A percentile compares a stretch with the other conserved stretches of the same genome.
Conservation (phyloP, 768 basidiomycete species). For the Suillus subaureus region DNA sequence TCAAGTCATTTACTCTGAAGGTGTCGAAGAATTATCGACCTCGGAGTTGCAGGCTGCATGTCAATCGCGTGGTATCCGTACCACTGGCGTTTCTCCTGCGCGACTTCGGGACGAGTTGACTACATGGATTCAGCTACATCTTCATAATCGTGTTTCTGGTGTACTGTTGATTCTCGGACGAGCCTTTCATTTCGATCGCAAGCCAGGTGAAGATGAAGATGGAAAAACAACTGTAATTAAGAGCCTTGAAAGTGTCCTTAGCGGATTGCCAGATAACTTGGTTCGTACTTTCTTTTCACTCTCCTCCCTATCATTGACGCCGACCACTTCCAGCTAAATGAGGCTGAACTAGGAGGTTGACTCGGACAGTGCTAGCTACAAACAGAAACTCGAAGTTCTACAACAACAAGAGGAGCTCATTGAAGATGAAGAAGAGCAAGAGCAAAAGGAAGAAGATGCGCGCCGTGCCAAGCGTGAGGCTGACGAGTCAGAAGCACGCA, state of each 20-base stretch:
- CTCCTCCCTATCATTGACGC: slow-evolving; percentile 10
- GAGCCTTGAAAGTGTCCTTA: slow-evolving; percentile 87
- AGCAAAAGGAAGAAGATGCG: slow-evolving; percentile 93
- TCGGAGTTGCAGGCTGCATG: slow-evolving; percentile 92
- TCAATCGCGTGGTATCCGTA: slow-evolving; percentile 92
- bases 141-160: slow-evolving; percentile 90
- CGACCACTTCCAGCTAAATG: slow-evolving; percentile 70
- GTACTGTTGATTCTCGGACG: slow-evolving; percentile 92
- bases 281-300: slow-evolving; percentile 40
- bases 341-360: slow-evolving; percentile 97
- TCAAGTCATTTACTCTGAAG: slow-evolving; percentile 88
- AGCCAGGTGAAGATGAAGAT: slow-evolving; percentile 72
- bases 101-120: slow-evolving; percentile 86
- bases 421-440: slow-evolving; percentile 98
- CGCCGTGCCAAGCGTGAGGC: slow-evolving; percentile 82
- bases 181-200: slow-evolving; percentile 91
- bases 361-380: slow-evolving; percentile 91
- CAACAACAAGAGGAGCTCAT: slow-evolving; percentile 99
- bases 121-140: slow-evolving; percentile 91
- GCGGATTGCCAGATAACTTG: slow-evolving; percentile 91
- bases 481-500: slow-evolving; percentile 74
- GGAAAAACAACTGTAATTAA: slow-evolving; percentile 81
- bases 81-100: slow-evolving; percentile 83
- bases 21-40: slow-evolving; percentile 87
- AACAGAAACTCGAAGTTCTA: slow-evolving; percentile 96